A percentile compares a stretch with the other conserved stretches of the same genome.
These are phyloP conservation scores for Tardiomyces digboiensis DNA, from an alignment of 1,139 yeast species.

Conservation along the genomic window DNA sequence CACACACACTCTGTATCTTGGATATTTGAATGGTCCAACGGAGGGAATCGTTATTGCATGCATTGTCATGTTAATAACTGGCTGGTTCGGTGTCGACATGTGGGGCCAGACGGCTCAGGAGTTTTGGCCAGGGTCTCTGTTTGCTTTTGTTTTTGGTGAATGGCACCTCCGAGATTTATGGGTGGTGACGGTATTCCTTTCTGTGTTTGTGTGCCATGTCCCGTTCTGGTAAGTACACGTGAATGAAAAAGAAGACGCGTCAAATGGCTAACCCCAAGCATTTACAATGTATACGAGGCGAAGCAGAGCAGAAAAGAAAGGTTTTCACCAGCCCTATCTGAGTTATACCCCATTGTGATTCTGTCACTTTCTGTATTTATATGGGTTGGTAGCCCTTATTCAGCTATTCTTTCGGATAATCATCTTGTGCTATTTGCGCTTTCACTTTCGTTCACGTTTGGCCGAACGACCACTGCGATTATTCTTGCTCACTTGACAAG, in stretches of 20 bases:
- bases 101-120: conserved; percentile 35
- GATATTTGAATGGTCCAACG: conserved; percentile 69
- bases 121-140: conserved; percentile 6
- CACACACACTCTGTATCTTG: conserved; percentile 60
- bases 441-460: conserved; percentile 60
- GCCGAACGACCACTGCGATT: conserved; percentile 44
- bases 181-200: conserved; percentile 34
- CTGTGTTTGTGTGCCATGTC: conserved; percentile 40
- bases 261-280: too few species aligned
- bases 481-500: conserved; percentile 65
- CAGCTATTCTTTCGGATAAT: conserved; percentile 24
- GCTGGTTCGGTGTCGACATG: conserved; percentile 48
- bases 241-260: too few species aligned
- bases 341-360: conserved; percentile 25
- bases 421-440: conserved; percentile 52
- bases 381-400: conserved; percentile 30
- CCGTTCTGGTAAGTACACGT: too few species aligned
- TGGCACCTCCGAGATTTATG: conserved; percentile 26
- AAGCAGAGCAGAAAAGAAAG: conserved; percentile 32
- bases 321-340: conserved; percentile 33
- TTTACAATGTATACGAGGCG: conserved; percentile 55
- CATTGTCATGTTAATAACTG: conserved; percentile 44
- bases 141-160: conserved; percentile 20
- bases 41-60: conserved; percentile 64
- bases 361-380: conserved; percentile 19